Percentiles rank a stretch among this genome's conserved stretches.
Evolutionary conservation across 768 basidiomycete genomes (phyloP).

Genomic region (Lentinula sp.): DNA sequence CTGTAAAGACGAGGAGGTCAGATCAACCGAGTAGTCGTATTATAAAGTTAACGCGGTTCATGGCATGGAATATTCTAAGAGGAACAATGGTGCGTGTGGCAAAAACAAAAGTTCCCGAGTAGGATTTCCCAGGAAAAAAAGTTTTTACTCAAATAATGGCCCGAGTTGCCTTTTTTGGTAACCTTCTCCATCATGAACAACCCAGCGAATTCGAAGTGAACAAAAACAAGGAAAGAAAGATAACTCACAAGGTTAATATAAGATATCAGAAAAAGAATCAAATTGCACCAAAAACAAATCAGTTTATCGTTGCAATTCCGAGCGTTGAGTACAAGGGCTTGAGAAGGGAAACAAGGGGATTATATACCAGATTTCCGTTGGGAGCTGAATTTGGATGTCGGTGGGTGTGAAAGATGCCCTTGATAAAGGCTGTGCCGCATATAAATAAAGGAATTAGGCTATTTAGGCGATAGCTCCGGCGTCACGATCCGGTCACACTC

Average conservation of each 20-base stretch:
- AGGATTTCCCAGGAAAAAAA: background rate
- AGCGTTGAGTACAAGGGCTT: background rate
- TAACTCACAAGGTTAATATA: background rate
- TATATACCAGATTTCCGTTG: background rate
- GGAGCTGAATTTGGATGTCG: background rate
- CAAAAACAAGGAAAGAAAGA: background rate
- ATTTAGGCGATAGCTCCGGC: background rate
- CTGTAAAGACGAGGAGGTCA: slow-evolving; percentile 1
- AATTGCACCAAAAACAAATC: background rate
- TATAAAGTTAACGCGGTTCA: background rate
- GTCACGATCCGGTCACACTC: background rate
- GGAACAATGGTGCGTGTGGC: background rate
- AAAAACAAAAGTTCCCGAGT: background rate
- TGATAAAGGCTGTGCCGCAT: background rate
- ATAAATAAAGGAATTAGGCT: background rate
- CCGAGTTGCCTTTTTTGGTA: background rate
- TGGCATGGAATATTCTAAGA: background rate
- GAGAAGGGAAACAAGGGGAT: background rate
- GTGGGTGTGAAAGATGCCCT: background rate
- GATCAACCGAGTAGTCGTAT: background rate
- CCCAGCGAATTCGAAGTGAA: background rate
- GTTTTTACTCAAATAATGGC: background rate
- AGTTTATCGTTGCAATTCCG: background rate
- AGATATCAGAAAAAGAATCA: background rate
- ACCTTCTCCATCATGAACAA: background rate